Percentiles rank a stretch among this genome's conserved stretches.
Conservation (phyloP, 805 yeast genomes). For the Kazachstania bromeliacearum region DNA sequence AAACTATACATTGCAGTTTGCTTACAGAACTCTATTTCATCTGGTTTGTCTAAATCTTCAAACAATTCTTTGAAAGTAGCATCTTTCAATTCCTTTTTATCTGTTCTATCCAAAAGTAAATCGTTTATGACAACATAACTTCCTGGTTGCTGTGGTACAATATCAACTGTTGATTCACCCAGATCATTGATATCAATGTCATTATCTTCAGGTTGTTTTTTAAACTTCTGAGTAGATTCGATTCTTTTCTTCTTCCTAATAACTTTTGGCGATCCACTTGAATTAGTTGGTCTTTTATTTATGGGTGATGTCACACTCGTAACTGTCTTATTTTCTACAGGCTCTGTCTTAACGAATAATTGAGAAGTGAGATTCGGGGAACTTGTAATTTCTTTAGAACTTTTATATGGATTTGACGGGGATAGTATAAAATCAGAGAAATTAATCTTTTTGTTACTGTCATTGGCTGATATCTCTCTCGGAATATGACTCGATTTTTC, state of each 20-base stretch:
- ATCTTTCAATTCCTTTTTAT: no score
- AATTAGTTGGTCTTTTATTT: background rate
- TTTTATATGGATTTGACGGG: background rate
- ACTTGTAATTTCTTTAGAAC: background rate
- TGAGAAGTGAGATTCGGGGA: background rate
- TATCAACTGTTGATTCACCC: no score
- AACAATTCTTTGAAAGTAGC: no score
- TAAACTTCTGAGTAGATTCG: background rate
- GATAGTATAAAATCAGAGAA: slow-evolving; percentile 2
- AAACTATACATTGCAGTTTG: slow-evolving; percentile 21
- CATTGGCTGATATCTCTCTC: background rate
- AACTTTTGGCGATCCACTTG: background rate
- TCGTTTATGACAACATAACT: no score
- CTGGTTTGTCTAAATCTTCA: slow-evolving; percentile 10
- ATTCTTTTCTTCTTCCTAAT: background rate
- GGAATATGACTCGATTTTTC: background rate
- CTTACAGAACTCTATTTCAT: slow-evolving; percentile 19
- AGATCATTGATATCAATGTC: no score
- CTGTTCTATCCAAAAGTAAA: no score
- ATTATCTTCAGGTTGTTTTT: no score
- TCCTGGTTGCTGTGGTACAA: no score
- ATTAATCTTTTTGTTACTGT: background rate
- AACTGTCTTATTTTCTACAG: background rate
- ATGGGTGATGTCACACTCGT: background rate
- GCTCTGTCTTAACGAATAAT: background rate